Conservation (phyloP, 257 asterid species). For the Solanum phureja region DNA sequence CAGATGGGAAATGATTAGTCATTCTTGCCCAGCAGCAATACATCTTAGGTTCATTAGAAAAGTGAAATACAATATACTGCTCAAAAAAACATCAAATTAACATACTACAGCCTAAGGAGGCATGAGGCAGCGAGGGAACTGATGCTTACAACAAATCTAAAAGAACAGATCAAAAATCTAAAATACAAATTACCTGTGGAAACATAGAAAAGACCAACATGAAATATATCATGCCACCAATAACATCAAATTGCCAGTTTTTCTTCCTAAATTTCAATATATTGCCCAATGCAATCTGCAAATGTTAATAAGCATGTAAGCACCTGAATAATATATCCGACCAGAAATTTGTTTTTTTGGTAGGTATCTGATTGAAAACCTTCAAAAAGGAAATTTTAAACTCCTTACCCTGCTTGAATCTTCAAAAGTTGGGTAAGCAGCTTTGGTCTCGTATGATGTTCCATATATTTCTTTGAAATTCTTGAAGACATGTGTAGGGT, state of each 20-base stretch:
- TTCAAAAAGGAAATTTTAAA: background rate
- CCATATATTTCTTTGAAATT: conserved; percentile 51
- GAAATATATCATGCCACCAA: conserved; percentile 91
- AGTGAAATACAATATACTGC: background rate
- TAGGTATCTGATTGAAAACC: background rate
- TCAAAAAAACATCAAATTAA: background rate
- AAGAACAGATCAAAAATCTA: background rate
- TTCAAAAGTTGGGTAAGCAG: conserved; percentile 89
- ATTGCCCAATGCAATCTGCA: conserved; percentile 97
- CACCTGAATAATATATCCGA: background rate
- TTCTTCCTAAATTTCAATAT: conserved; percentile 96
- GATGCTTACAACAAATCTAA: background rate
- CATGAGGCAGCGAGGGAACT: background rate
- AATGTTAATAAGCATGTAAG: background rate
- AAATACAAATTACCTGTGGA: conserved; percentile 58
- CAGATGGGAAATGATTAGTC: conserved; percentile 19
- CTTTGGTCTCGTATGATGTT: conserved; percentile 69
- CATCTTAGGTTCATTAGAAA: background rate
- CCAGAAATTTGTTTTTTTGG: background rate
- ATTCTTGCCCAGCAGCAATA: background rate
- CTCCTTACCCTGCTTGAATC: conserved; percentile 89
- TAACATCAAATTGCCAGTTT: conserved; percentile 96
- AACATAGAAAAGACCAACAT: conserved; percentile 86
- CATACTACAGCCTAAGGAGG: background rate
- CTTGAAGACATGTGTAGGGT: conserved; percentile 92